Base-by-base conservation (phyloP, 2,329 filamentous ascomycete genomes). In the Trichoderma semiorbis region DNA sequence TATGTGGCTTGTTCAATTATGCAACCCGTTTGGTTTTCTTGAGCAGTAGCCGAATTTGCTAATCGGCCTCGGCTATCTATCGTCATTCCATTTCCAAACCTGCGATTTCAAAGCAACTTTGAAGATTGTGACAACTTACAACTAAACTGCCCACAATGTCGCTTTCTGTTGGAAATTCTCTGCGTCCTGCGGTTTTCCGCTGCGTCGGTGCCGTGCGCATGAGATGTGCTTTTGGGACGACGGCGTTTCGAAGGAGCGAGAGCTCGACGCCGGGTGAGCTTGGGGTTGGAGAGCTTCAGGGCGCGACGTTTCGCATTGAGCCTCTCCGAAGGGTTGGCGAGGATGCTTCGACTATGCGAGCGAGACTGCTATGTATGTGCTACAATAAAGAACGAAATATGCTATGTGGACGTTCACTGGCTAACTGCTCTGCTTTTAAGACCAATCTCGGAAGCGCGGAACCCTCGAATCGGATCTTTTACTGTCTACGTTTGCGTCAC, bases 401-500 rank as follows among this genome's bases (percentile, higher is more conserved):
- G n/a, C 18, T 10, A 21, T 50, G n/a, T 50, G 18, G 3, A 47
- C 8, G 39, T n/a, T 47, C 39, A 39, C 50, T 43, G 32, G 34
- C 66, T 69, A 36, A 69, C 16, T 8, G 1, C 57, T 16, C 6
- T n/a, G 12, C 5, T 3, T 3, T 4, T 16, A 63, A 98, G 95
- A 99, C 85, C 96, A 99, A 84, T 96, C 93, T 82, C 93, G 96
- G 77, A 99, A 99, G 84, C 91, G 96, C 80, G 96, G 96, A 76
- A 98, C 93, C 75, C 91, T 98, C 79, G 96, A 99, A 82, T 95
- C 93, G 74, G 96, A 99, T 81, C 93, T 99, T 69, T 90, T 99
- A 74, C 92, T 98, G 76, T 97, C 94, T 73, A 99, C 96, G 75
- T 99, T 99, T 81, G 96, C 96, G 75, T 90, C 95, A 75, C 85